Base-by-base conservation (phyloP, 2,329 filamentous ascomycete genomes). In the Colletotrichum magnum region DNA sequence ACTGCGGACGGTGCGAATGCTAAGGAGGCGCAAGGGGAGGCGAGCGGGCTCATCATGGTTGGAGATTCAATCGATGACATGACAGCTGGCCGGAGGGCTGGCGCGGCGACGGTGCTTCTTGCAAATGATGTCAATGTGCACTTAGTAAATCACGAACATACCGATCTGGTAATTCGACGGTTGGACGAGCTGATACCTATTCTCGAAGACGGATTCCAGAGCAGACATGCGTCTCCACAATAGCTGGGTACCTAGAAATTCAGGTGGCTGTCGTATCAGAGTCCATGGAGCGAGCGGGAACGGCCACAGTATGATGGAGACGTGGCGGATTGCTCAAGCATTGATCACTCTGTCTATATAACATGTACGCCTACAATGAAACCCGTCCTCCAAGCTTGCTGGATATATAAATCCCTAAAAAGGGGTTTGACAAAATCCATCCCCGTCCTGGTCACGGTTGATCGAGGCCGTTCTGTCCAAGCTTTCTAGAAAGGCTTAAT, bases 41-140 rank as follows among this genome's bases (percentile, higher is more conserved):
- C 83, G 2, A 85, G 81, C 50, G 79, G 78, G 6, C 75, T 90
- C 50, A 88, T 90, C 73, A 91, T 91, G 89, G 89, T 91, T 24
- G 93, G 93, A 4, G 93, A 95, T 77, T 94, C 92, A 16, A 89
- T 97, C 64, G 96, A 98, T 78, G 96, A 99, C 78, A 97, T 98
- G 89, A 93, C 92, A 7, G 94, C 95, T 1, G 95, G 96, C 0
- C 88, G 92, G 69, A 86, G 85, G 60, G 95, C 95, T 0, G 95
- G 95, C 1, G 94, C 95, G 1, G 93, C 94, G 41, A 98, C 96
- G 0, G 94, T 98, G n/a, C 77, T 98, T 77, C 84, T 99, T 52
- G 87, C 92, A 16, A 97, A 97, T 75, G 89, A 93, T n/a, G 90
- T 87, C n/a, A 97, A 97, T 77, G 80, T 79, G 64, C 86, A 92